Evolutionary conservation across 305 asterid species (phyloP).

Genomic region (Fraxinus xanthoxyloides): DNA sequence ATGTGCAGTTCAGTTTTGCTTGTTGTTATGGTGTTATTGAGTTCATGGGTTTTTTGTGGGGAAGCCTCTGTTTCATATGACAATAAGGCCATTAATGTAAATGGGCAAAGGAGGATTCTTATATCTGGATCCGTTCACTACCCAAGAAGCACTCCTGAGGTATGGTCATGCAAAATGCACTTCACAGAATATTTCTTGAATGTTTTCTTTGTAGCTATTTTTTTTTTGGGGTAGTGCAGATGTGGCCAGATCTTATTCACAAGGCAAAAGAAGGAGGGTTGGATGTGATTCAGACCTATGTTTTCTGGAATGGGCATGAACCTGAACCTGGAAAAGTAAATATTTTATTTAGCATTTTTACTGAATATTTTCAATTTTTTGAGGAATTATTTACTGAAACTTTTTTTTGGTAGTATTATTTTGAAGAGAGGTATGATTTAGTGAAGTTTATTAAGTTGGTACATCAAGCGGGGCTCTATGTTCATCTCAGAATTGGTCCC

Average conservation of each 20-base stretch:
- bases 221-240: slow-evolving; percentile 42
- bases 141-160: slow-evolving; percentile 98
- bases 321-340: slow-evolving; percentile 32
- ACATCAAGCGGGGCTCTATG: slow-evolving; percentile 79
- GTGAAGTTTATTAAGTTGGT: slow-evolving; percentile 86
- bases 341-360: not conserved
- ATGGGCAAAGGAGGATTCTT: slow-evolving; percentile 77
- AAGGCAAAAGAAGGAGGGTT: slow-evolving; percentile 96
- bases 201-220: not conserved
- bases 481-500: slow-evolving; percentile 86
- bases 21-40: slow-evolving; percentile 40
- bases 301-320: slow-evolving; percentile 42
- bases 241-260: slow-evolving; percentile 99
- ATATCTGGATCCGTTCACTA: slow-evolving; percentile 96
- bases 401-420: slow-evolving; percentile 61
- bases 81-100: slow-evolving; percentile 63
- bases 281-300: slow-evolving; percentile 79
- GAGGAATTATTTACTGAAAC: not conserved
- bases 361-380: not conserved
- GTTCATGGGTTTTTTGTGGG: slow-evolving; percentile 48
- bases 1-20: slow-evolving; percentile 48
- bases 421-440: slow-evolving; percentile 85
- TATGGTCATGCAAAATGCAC: slow-evolving; percentile 27
- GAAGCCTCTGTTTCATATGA: slow-evolving; percentile 85
- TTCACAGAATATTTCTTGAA: not conserved